Conservation (phyloP, 139 green algal genomes). For the Volvox africanus region DNA sequence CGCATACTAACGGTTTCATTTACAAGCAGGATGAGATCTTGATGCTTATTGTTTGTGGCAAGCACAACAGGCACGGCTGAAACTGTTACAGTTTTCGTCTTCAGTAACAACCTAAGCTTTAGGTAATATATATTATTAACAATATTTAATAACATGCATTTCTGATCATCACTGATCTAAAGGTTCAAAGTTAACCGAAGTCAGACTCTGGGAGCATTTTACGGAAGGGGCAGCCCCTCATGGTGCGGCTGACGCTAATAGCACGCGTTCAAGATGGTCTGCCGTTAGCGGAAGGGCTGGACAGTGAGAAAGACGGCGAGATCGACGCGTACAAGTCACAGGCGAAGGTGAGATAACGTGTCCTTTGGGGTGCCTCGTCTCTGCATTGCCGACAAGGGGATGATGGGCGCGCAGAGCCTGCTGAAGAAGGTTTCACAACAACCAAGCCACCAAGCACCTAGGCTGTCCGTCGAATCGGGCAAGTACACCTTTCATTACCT, state of each 20-base stretch:
- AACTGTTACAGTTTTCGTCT: not conserved
- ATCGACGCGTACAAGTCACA: constrained; percentile 93
- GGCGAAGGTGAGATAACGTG: constrained; percentile 85
- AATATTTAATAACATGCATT: not conserved
- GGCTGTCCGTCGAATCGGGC: constrained; percentile 88
- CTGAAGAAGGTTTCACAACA: constrained; percentile 79
- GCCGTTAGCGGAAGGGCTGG: constrained; percentile 95
- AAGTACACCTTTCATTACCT: constrained; percentile 91
- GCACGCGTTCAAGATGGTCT: constrained; percentile 90
- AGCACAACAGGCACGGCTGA: too few relatives aligned
- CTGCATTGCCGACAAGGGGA: not conserved
- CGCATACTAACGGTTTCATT: too few relatives aligned
- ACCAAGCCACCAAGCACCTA: constrained; percentile 46
- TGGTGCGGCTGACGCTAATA: constrained; percentile 98
- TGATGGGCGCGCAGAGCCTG: constrained; percentile 55
- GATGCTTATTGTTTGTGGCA: too few relatives aligned
- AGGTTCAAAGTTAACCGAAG: constrained; percentile 4
- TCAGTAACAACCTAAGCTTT: not conserved
- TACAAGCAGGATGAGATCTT: too few relatives aligned
- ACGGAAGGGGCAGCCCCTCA: constrained; percentile 48
- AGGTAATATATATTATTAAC: too few relatives aligned
- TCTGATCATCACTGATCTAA: not conserved
- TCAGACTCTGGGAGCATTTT: not conserved
- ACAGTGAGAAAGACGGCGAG: constrained; percentile 91
- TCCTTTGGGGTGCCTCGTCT: not conserved